Conservation (phyloP, 1,284 basidiomycete genomes). For the Thecaphora thlaspeos region DNA sequence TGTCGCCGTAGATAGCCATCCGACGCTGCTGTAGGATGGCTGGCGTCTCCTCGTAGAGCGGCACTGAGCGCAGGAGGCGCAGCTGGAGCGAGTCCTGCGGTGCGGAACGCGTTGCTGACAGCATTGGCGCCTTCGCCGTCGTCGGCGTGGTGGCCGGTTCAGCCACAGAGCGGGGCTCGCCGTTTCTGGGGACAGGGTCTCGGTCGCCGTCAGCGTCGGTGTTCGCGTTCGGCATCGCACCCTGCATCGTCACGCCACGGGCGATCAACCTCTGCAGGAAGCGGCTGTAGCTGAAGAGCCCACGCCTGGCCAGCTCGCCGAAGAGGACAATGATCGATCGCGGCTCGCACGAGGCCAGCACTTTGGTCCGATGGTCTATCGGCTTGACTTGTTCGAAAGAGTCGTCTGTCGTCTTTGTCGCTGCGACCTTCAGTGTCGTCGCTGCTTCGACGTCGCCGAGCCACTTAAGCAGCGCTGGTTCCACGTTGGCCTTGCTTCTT, state of each 20-base stretch:
- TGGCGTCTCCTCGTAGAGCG: constrained; percentile 31
- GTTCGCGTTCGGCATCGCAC: constrained; percentile 1
- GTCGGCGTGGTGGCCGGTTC: too few species aligned
- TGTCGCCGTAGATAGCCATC: constrained; percentile 51
- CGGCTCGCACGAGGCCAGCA: constrained; percentile 20
- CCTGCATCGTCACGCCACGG: constrained; percentile 61
- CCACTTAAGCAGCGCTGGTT: constrained; percentile 72
- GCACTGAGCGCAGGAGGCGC: constrained; percentile 47
- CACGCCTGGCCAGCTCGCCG: constrained; percentile 73
- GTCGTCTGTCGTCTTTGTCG: too few species aligned
- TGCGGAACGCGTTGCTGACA: not conserved
- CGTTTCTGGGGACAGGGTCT: too few species aligned
- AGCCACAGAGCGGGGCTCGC: too few species aligned
- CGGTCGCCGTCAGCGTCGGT: not conserved
- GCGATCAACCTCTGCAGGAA: constrained; percentile 84
- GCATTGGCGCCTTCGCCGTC: not conserved
- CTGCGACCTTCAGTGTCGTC: not conserved
- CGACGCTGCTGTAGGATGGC: constrained; percentile 43
- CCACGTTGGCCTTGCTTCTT: constrained; percentile 56
- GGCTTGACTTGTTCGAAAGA: too few species aligned
- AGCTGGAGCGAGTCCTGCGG: constrained; percentile 31
- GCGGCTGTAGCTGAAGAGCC: constrained; percentile 76
- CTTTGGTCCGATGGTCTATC: not conserved
- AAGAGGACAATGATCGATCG: constrained; percentile 71
- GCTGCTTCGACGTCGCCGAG: constrained; percentile 61